Percentiles rank a stretch among this genome's conserved stretches.
These are phyloP conservation scores for Starmerella floris DNA, from an alignment of 805 yeast species.

Conservation along the genomic window DNA sequence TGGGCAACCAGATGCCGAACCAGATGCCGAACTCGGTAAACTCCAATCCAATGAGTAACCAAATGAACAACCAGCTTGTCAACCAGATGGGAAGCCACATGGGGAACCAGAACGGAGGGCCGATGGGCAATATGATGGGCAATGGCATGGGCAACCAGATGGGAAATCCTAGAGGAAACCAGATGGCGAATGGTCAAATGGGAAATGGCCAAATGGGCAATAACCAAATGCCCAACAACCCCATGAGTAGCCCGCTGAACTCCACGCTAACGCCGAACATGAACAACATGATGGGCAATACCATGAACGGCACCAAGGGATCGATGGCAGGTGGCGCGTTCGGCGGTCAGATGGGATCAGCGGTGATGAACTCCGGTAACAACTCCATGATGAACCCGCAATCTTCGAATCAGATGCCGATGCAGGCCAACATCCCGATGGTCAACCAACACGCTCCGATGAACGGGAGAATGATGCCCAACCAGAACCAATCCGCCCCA, in stretches of 20 bases:
- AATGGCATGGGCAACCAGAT: background rate
- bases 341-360: background rate
- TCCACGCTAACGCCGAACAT: background rate
- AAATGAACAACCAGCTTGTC: background rate
- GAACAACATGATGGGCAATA: background rate
- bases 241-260: background rate
- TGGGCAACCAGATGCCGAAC: background rate
- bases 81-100: background rate
- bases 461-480: background rate
- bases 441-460: background rate
- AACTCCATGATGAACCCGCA: background rate
- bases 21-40: background rate
- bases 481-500: background rate
- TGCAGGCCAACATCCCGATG: background rate
- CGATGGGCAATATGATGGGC: background rate
- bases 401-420: background rate
- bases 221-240: background rate
- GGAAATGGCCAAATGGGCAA: no score
- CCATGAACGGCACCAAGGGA: background rate
- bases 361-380: background rate
- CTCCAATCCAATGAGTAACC: background rate
- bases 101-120: background rate
- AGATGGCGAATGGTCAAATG: no score
- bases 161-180: conserved; percentile 1
- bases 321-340: background rate